Evolutionary conservation across 192 early-diverging fungal genomes (phyloP).

Genomic region (Coemansia sp.): DNA sequence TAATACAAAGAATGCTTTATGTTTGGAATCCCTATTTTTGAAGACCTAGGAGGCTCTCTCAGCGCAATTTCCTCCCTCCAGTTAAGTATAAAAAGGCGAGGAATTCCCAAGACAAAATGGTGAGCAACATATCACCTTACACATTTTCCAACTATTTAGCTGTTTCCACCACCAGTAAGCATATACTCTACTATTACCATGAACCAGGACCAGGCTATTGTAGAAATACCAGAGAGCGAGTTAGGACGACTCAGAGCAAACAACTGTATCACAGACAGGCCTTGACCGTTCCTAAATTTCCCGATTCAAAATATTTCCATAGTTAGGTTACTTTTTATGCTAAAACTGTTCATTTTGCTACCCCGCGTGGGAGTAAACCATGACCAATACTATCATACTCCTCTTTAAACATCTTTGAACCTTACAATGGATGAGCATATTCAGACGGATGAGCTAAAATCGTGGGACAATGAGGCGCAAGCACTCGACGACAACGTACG

Average conservation of each 20-base stretch:
- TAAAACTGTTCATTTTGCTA: background rate
- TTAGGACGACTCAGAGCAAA: background rate
- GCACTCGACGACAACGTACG: constrained; percentile 17
- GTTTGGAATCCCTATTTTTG: no score
- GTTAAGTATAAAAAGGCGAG: background rate
- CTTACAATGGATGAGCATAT: background rate
- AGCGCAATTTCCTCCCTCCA: background rate
- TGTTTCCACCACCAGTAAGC: background rate
- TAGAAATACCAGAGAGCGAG: background rate
- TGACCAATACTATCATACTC: background rate
- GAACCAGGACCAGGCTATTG: background rate
- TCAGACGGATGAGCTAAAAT: background rate
- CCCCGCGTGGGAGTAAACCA: background rate
- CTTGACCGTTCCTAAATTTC: background rate
- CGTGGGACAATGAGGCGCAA: constrained; percentile 18
- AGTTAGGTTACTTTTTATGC: background rate
- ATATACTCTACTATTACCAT: background rate
- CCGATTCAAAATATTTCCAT: background rate
- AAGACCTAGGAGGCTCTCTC: background rate
- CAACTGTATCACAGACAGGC: background rate
- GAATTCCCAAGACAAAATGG: background rate
- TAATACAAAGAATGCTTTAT: no score
- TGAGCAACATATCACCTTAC: background rate
- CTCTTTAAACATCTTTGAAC: background rate
- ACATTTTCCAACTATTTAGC: background rate